phyloP scores from a whole-genome alignment of 2,329 filamentous ascomycete genomes.

The Fusarium sambucinum region DNA sequence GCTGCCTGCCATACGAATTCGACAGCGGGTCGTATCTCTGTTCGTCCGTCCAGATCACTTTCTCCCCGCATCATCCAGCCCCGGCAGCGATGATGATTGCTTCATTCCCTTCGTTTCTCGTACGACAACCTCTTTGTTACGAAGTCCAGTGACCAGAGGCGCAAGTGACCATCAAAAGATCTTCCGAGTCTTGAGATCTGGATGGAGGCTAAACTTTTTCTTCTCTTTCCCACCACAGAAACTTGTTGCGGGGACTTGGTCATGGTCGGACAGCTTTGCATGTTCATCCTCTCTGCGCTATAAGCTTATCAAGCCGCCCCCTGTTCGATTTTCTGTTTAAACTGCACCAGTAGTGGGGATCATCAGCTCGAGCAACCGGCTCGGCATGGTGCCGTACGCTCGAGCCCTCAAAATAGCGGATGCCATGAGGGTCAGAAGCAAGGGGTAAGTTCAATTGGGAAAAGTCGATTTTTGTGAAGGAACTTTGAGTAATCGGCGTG shows the following conservation, averaged over 20 bases:
- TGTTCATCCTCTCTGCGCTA: slow-evolving; percentile 15
- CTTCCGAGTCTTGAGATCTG: slow-evolving; percentile 17
- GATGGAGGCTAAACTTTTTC: not conserved
- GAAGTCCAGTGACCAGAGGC: not conserved
- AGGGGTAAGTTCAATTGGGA: not conserved
- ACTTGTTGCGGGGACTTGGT: slow-evolving; percentile 13
- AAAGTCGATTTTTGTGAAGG: not conserved
- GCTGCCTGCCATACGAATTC: slow-evolving; percentile 33
- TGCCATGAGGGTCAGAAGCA: slow-evolving; percentile 10
- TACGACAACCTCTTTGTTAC: slow-evolving; percentile 9
- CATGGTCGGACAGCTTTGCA: slow-evolving; percentile 25
- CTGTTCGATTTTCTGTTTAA: slow-evolving; percentile 8
- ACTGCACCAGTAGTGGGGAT: slow-evolving; percentile 14
- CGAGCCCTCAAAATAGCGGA: slow-evolving; percentile 18
- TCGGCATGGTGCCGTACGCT: slow-evolving; percentile 24
- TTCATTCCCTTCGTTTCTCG: slow-evolving; percentile 3
- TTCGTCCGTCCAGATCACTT: slow-evolving; percentile 8
- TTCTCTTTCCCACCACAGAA: not conserved
- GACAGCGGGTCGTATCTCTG: slow-evolving; percentile 35
- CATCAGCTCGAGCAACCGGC: slow-evolving; percentile 1
- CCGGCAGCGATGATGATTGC: slow-evolving; percentile 24
- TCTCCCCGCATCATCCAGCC: slow-evolving; percentile 26
- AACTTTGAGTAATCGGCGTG: not conserved
- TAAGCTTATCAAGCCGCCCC: slow-evolving; percentile 31
- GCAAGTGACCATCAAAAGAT: not conserved